Conservation (phyloP, 1,139 yeast genomes). For the Magnusiomyces ingens region DNA sequence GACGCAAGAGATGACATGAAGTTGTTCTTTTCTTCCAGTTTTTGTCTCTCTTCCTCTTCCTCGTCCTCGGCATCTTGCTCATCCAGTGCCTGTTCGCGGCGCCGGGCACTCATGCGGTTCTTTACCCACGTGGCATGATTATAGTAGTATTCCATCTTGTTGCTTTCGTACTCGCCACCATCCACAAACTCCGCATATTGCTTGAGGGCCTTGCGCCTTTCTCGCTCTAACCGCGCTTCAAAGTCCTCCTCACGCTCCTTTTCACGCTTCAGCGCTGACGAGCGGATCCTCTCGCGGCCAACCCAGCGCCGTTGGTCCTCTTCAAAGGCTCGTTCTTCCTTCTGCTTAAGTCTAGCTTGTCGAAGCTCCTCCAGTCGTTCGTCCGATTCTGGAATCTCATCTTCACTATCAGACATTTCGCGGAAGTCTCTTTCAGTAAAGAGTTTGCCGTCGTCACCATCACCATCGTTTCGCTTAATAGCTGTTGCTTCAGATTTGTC, state of each 20-base stretch:
- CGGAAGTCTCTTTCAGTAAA: conserved; percentile 10
- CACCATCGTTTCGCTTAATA: not conserved
- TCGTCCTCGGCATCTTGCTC: conserved; percentile 25
- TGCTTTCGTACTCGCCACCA: conserved; percentile 18
- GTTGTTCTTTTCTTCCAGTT: not conserved
- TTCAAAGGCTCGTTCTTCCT: conserved; percentile 19
- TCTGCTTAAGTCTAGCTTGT: conserved; percentile 16
- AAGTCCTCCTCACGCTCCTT: conserved; percentile 18
- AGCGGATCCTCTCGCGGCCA: conserved; percentile 22
- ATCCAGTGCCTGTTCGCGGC: conserved; percentile 29
- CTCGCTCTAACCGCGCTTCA: conserved; percentile 18
- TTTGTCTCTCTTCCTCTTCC: conserved; percentile 7
- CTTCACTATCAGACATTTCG: conserved; percentile 9
- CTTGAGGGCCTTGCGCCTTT: conserved; percentile 19
- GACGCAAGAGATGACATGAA: conserved; percentile 8
- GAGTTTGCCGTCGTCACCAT: conserved; percentile 8
- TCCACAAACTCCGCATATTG: conserved; percentile 25
- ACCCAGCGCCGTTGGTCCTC: conserved; percentile 25
- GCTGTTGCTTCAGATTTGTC: conserved; percentile 9
- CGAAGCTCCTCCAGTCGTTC: conserved; percentile 19
- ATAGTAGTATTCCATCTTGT: conserved; percentile 27
- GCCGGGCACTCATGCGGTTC: conserved; percentile 24
- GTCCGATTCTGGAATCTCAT: conserved; percentile 16
- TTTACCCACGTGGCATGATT: conserved; percentile 33
- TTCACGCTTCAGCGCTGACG: conserved; percentile 24